Conservation (phyloP, 1,139 yeast species). For the Zygoascus hellenicus region DNA sequence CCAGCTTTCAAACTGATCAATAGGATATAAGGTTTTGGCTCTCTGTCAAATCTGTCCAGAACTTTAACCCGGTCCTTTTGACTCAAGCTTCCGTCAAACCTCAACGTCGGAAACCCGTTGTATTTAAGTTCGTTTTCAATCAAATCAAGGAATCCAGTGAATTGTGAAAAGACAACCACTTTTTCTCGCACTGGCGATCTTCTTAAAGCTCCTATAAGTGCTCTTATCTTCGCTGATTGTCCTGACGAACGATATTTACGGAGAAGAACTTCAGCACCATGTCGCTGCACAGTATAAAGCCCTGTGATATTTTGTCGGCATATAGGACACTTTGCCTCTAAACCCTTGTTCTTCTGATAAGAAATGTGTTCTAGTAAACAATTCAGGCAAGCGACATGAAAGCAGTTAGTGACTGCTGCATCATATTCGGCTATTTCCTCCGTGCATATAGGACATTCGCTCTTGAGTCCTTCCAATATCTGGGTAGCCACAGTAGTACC, state of each 20-base stretch:
- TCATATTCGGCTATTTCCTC: slow-evolving; percentile 50
- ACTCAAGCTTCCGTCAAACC: slow-evolving; percentile 78
- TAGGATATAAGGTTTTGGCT: slow-evolving; percentile 47
- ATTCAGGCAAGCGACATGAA: slow-evolving; percentile 69
- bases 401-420: slow-evolving; percentile 68
- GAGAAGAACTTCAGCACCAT: slow-evolving; percentile 13
- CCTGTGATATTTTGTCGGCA: slow-evolving; percentile 33
- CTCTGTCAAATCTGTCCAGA: slow-evolving; percentile 46
- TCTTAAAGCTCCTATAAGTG: slow-evolving; percentile 47
- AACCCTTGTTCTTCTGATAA: slow-evolving; percentile 31
- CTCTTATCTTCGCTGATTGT: slow-evolving; percentile 66
- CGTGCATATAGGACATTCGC: slow-evolving; percentile 81
- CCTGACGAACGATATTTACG: slow-evolving; percentile 19
- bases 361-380: slow-evolving; percentile 69
- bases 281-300: slow-evolving; percentile 28
- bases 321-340: slow-evolving; percentile 35
- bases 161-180: slow-evolving; percentile 86
- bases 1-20: slow-evolving; percentile 85
- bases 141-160: slow-evolving; percentile 74
- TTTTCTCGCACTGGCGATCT: slow-evolving; percentile 59
- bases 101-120: slow-evolving; percentile 45
- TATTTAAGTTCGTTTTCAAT: slow-evolving; percentile 55
- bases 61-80: slow-evolving; percentile 62
- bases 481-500: slow-evolving; percentile 37
- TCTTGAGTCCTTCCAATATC: slow-evolving; percentile 37